Evolutionary conservation across 208 protist genomes (phyloP).

Genomic region (Vickermania ingenoplastis): DNA sequence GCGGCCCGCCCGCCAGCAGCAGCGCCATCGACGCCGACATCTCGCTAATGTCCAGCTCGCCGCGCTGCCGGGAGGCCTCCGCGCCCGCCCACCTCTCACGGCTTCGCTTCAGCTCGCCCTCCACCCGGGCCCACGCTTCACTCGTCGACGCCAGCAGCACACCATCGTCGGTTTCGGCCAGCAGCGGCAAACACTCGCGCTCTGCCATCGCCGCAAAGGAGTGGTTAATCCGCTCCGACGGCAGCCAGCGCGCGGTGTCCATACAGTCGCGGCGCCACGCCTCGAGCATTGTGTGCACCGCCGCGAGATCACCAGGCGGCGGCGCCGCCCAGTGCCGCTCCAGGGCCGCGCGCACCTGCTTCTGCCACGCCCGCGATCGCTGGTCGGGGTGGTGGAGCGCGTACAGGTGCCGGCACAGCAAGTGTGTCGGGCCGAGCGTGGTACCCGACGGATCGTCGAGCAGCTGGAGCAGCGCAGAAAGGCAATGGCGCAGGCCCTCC

Average conservation of each 20-base stretch:
- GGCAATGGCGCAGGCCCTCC: not conserved
- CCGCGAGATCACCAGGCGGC: not conserved
- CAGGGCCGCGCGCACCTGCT: not conserved
- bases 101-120: not conserved
- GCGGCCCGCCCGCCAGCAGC: not conserved
- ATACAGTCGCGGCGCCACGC: not conserved
- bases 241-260: not conserved
- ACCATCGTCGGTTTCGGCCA: not conserved
- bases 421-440: not conserved
- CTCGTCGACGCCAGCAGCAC: not conserved
- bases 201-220: not conserved
- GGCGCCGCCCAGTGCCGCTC: not conserved
- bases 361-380: not conserved
- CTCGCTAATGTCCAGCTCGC: not conserved
- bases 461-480: not conserved
- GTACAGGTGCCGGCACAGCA: not conserved
- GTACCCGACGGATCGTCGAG: not conserved
- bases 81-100: no score
- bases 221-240: not conserved
- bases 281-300: not conserved
- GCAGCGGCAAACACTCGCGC: not conserved
- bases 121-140: not conserved
- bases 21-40: not conserved
- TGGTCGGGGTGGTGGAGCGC: not conserved
- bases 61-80: no score